phyloP scores from a whole-genome alignment of 441 rosid species.

The Arabidopsis hybrid region DNA sequence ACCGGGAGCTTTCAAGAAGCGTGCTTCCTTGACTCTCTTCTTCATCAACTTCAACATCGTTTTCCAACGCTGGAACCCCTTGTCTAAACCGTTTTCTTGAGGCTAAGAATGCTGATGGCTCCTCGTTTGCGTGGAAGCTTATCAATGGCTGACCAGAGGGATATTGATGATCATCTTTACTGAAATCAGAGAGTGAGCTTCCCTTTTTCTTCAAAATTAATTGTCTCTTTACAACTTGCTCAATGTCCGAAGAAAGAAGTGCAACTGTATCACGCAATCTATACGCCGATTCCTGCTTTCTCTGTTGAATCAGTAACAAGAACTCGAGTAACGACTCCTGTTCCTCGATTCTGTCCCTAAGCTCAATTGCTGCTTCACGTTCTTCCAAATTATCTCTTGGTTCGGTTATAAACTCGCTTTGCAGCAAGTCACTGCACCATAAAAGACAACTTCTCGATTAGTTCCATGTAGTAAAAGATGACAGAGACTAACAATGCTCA shows the following conservation, averaged over 20 bases:
- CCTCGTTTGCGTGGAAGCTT: slow-evolving; percentile 50
- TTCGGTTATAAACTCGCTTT: slow-evolving; percentile 90
- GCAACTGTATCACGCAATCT: slow-evolving; percentile 73
- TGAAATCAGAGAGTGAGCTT: slow-evolving; percentile 49
- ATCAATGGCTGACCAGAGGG: slow-evolving; percentile 52
- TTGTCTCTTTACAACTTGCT: slow-evolving; percentile 75
- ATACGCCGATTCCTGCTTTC: slow-evolving; percentile 80
- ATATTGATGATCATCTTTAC: slow-evolving; percentile 51
- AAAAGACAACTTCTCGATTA: not conserved
- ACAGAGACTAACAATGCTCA: slow-evolving; percentile 13
- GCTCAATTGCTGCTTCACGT: slow-evolving; percentile 85
- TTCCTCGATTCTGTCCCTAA: slow-evolving; percentile 80
- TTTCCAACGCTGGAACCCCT: slow-evolving; percentile 45
- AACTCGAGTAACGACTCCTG: slow-evolving; percentile 87
- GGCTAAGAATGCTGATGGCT: slow-evolving; percentile 56
- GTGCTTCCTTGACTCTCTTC: slow-evolving; percentile 62
- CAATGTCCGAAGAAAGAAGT: slow-evolving; percentile 80
- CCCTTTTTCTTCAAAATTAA: slow-evolving; percentile 63
- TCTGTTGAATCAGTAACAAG: slow-evolving; percentile 74
- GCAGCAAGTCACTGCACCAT: slow-evolving; percentile 70
- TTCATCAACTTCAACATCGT: slow-evolving; percentile 33
- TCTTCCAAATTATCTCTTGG: slow-evolving; percentile 78
- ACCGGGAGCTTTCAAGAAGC: slow-evolving; percentile 68
- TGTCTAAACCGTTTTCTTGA: slow-evolving; percentile 78
- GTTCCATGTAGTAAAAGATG: slow-evolving; percentile 3